Conservation (phyloP, 345 rosid genomes). For the Sonneratia caseolaris region DNA sequence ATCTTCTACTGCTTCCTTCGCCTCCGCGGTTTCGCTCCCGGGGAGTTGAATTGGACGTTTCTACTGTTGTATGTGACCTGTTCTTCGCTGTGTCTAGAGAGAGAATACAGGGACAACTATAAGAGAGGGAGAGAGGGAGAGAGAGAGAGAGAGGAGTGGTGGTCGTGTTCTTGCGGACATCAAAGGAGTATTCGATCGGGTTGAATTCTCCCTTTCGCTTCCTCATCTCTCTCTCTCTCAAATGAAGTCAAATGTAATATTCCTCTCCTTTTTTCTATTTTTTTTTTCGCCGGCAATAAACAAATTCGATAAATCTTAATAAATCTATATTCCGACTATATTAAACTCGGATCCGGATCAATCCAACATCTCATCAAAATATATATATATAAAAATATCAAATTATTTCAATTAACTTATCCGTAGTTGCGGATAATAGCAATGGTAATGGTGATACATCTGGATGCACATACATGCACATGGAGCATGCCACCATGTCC, state of each 20-base stretch:
- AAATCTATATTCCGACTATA: too few species aligned
- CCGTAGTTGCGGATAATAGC: too few species aligned
- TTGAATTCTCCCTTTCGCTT: conserved; percentile 37
- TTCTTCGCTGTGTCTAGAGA: conserved; percentile 57
- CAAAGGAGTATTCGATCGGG: conserved; percentile 67
- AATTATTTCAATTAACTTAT: too few species aligned
- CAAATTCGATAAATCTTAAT: too few species aligned
- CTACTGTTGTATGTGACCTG: conserved; percentile 28
- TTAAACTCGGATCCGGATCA: too few species aligned
- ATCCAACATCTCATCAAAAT: too few species aligned
- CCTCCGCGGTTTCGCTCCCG: not conserved
- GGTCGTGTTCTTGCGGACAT: conserved; percentile 78
- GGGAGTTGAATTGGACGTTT: conserved; percentile 5
- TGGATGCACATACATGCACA: too few species aligned
- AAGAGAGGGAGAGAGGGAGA: conserved; percentile 15
- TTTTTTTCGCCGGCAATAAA: too few species aligned
- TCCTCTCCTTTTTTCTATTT: conserved; percentile 4
- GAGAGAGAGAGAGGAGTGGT: conserved; percentile 16
- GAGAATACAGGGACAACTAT: conserved; percentile 17
- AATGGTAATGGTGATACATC: too few species aligned
- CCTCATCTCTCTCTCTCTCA: conserved; percentile 18
- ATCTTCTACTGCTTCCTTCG: not conserved
- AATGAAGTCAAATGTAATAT: conserved; percentile 39
- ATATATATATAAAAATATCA: too few species aligned
- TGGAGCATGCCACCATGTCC: not conserved